These are phyloP conservation scores for Salix purpurea DNA, from an alignment of 345 rosid genomes.

Conservation along the genomic window DNA sequence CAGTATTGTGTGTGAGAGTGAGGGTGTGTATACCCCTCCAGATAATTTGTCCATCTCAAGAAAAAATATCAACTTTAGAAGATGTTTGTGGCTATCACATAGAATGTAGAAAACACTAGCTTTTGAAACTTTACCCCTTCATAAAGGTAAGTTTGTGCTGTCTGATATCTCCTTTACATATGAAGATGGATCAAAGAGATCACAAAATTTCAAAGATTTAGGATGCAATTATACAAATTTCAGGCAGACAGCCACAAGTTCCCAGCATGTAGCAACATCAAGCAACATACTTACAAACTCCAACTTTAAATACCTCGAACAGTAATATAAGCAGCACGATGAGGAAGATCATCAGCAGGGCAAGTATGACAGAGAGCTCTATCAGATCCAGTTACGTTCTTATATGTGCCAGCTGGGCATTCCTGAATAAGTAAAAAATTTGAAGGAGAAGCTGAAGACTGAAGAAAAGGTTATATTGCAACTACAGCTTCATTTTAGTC, in stretches of 20 bases:
- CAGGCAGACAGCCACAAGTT: neutral
- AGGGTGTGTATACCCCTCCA: neutral
- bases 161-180: neutral
- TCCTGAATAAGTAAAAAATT: constrained; percentile 49
- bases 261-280: neutral
- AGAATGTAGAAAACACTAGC: neutral
- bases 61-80: neutral
- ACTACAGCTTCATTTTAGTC: neutral
- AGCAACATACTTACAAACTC: neutral
- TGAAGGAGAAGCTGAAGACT: neutral
- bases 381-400: constrained; percentile 86
- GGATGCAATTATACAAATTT: neutral
- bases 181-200: neutral
- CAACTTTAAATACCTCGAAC: constrained; percentile 61
- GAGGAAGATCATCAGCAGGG: constrained; percentile 76
- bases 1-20: neutral
- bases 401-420: constrained; percentile 90
- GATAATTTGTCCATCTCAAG: neutral
- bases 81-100: neutral
- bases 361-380: constrained; percentile 70
- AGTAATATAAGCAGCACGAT: constrained; percentile 66
- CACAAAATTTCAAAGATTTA: neutral
- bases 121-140: neutral
- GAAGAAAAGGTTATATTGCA: neutral
- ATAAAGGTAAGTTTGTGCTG: neutral